A percentile compares a stretch with the other conserved stretches of the same genome.
Evolutionary conservation across 139 green algal species (phyloP).

Genomic region (Pedinophyceae sp.): DNA sequence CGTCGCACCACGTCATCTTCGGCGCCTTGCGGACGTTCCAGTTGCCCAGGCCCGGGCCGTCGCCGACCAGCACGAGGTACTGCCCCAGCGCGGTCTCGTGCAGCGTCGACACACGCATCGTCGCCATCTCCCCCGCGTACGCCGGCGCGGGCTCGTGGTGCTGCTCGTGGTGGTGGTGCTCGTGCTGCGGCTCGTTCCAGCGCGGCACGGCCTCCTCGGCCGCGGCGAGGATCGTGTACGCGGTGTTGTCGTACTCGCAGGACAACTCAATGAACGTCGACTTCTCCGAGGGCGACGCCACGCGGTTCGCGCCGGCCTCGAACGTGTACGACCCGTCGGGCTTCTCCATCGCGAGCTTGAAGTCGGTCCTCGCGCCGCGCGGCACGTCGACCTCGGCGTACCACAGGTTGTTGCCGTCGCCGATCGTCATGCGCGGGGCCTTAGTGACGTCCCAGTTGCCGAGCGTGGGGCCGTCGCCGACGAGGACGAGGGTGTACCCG

Average conservation of each 20-base stretch:
- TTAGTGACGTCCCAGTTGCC: conserved; percentile 48
- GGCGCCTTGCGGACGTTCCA: conserved; percentile 17
- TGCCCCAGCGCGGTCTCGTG: too few relatives aligned
- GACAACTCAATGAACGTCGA: conserved; percentile 80
- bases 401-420: conserved; percentile 48
- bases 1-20: conserved; percentile 27
- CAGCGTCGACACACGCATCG: conserved; percentile 44
- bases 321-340: conserved; percentile 21
- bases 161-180: too few relatives aligned
- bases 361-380: conserved; percentile 63
- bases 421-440: conserved; percentile 27
- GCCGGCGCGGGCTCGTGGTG: conserved; percentile 22
- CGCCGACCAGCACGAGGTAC: too few relatives aligned
- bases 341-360: conserved; percentile 21
- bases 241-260: conserved; percentile 78
- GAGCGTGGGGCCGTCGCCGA: conserved; percentile 26
- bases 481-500: conserved; percentile 63
- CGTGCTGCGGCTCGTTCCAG: too few relatives aligned
- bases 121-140: conserved; percentile 36
- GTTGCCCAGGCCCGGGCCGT: too few relatives aligned
- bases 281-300: conserved; percentile 76
- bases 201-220: conserved; percentile 34
- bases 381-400: conserved; percentile 61
- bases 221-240: conserved; percentile 47
- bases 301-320: conserved; percentile 32